A percentile compares a stretch with the other conserved stretches of the same genome.
Evolutionary conservation across 2,329 filamentous ascomycete genomes (phyloP).

Genomic region (Coniella lustricola): DNA sequence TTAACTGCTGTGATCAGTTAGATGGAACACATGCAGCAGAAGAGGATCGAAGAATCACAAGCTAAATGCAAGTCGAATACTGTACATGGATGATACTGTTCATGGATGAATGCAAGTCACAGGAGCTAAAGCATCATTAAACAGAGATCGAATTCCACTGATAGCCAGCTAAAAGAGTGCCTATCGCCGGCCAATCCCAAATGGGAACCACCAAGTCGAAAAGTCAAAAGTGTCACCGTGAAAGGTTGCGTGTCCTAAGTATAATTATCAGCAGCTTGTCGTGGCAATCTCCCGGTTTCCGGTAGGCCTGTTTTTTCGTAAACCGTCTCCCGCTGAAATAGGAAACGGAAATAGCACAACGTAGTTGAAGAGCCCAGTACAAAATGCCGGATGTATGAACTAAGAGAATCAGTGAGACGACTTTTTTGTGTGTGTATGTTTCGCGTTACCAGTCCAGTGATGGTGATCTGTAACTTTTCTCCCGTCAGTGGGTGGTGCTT

Average conservation of each 20-base stretch:
- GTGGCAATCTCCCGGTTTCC: constrained; percentile 1
- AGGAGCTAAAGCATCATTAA: background rate
- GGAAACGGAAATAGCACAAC: background rate
- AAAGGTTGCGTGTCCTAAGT: constrained; percentile 12
- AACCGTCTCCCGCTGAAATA: background rate
- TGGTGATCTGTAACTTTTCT: constrained; percentile 15
- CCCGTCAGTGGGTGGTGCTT: constrained; percentile 16
- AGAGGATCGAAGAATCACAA: no score
- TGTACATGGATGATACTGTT: no score
- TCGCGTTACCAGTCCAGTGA: constrained; percentile 16
- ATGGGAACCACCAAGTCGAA: no score
- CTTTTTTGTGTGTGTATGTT: constrained; percentile 6
- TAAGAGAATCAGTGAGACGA: constrained; percentile 16
- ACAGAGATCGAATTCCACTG: background rate
- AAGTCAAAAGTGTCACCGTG: background rate
- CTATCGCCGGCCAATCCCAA: background rate
- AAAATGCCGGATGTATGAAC: constrained; percentile 3
- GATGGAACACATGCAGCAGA: no score
- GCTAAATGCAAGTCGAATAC: no score
- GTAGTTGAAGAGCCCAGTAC: background rate
- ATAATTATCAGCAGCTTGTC: constrained; percentile 16
- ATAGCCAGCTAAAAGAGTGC: constrained; percentile 8
- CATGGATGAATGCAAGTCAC: background rate
- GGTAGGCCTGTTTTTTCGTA: background rate
- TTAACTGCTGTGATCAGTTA: no score